phyloP scores from a whole-genome alignment of 768 basidiomycete genomes.

The Rhizopogon vesiculosus region DNA sequence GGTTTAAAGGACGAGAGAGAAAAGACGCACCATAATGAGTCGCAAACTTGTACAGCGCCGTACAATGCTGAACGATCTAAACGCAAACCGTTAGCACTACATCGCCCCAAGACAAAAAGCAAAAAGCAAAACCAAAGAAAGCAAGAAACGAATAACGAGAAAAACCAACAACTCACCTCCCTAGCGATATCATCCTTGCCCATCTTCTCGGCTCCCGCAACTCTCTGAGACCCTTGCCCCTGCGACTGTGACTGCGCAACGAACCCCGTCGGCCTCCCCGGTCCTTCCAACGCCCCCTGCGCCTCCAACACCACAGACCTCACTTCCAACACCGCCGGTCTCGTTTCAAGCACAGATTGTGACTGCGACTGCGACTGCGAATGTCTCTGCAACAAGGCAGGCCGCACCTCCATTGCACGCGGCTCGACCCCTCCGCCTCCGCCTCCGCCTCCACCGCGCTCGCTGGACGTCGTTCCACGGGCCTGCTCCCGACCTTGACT shows the following conservation, averaged over 20 bases:
- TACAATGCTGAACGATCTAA: constrained; percentile 57
- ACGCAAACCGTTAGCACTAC: constrained; percentile 23
- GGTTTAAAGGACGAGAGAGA: not conserved
- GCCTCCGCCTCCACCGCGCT: constrained; percentile 17
- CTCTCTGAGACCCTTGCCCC: constrained; percentile 14
- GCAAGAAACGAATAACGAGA: too few relatives aligned
- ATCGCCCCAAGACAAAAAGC: constrained; percentile 18
- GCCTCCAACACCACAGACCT: not conserved
- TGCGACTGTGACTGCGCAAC: constrained; percentile 16
- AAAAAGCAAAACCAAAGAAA: not conserved
- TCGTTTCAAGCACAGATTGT: too few relatives aligned
- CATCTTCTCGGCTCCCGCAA: not conserved
- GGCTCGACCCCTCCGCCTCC: constrained; percentile 6
- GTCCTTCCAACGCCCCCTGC: not conserved
- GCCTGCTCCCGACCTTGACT: not conserved
- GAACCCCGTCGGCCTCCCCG: not conserved
- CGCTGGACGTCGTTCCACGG: constrained; percentile 15
- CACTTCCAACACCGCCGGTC: too few relatives aligned
- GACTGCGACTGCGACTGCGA: not conserved
- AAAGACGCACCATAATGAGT: constrained; percentile 54
- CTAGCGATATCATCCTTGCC: not conserved
- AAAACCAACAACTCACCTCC: not conserved
- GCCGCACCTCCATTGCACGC: not conserved
- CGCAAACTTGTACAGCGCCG: constrained; percentile 58
- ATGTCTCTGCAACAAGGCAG: not conserved